A percentile compares a stretch with the other conserved stretches of the same genome.
These are phyloP conservation scores for Cubamyces sp. DNA, from an alignment of 768 basidiomycete genomes.

Conservation along the genomic window DNA sequence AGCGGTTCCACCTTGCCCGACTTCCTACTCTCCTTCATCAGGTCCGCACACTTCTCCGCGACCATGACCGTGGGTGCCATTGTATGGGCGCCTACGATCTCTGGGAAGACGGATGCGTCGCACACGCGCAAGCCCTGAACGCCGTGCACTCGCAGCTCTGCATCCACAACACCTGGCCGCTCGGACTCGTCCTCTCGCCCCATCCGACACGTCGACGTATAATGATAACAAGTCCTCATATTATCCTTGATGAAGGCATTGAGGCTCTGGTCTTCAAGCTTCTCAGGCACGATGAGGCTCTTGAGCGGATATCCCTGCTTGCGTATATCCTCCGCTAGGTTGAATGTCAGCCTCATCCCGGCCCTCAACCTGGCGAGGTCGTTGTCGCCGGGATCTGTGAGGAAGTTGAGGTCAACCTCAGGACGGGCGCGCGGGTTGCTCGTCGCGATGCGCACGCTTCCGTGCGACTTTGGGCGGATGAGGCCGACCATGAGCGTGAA, in stretches of 20 bases:
- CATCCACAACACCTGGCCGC: constrained; percentile 32
- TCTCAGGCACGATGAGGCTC: constrained; percentile 32
- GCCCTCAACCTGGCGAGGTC: constrained; percentile 35
- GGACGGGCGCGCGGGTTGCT: constrained; percentile 37
- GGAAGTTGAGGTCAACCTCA: constrained; percentile 35
- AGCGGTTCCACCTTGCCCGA: background rate
- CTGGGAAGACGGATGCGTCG: constrained; percentile 31
- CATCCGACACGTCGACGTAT: constrained; percentile 43
- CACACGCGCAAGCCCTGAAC: constrained; percentile 44
- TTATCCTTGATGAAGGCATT: constrained; percentile 35
- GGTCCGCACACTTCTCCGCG: constrained; percentile 45
- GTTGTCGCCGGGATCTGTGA: constrained; percentile 33
- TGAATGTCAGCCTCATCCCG: constrained; percentile 23
- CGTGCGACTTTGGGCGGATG: constrained; percentile 32
- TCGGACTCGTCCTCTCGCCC: constrained; percentile 21
- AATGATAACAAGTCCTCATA: constrained; percentile 39
- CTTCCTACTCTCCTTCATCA: constrained; percentile 28
- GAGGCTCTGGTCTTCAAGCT: constrained; percentile 34
- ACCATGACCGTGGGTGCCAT: constrained; percentile 41
- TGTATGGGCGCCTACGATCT: constrained; percentile 37
- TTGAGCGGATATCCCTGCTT: constrained; percentile 19
- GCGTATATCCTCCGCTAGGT: constrained; percentile 26
- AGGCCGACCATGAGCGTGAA: constrained; percentile 29
- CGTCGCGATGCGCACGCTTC: constrained; percentile 36
- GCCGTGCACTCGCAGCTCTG: constrained; percentile 48